Percentiles rank a stretch among this genome's conserved stretches.
These are phyloP conservation scores for Trichoderma gamsii DNA, from an alignment of 495 filamentous ascomycete genomes.

Conservation along the genomic window DNA sequence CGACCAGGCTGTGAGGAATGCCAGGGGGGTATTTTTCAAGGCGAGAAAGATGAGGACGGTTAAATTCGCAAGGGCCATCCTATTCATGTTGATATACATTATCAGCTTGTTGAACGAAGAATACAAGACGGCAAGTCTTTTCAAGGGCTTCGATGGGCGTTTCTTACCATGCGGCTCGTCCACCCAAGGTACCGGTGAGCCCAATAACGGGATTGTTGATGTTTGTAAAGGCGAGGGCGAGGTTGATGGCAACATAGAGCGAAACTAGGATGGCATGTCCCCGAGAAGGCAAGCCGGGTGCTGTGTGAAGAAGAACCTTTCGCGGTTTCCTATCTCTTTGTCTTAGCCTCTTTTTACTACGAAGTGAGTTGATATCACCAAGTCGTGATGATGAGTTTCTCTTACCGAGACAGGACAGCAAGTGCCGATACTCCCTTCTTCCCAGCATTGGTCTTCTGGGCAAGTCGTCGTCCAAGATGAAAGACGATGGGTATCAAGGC, in stretches of 20 bases:
- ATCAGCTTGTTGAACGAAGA: not conserved
- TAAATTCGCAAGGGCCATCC: conserved; percentile 41
- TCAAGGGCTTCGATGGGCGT: not conserved
- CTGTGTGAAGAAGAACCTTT: conserved; percentile 38
- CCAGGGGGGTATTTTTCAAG: conserved; percentile 58
- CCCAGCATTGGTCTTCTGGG: conserved; percentile 14
- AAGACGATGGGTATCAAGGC: conserved; percentile 45
- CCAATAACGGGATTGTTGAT: conserved; percentile 30
- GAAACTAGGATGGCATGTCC: conserved; percentile 45
- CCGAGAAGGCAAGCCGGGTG: conserved; percentile 45
- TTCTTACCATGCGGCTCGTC: conserved; percentile 15
- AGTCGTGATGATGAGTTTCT: conserved; percentile 10
- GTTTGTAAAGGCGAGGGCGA: conserved; percentile 42
- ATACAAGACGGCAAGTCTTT: not conserved
- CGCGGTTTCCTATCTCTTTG: conserved; percentile 28
- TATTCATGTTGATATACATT: not conserved
- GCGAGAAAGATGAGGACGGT: conserved; percentile 55
- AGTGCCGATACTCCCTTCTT: conserved; percentile 21
- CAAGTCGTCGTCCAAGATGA: conserved; percentile 37
- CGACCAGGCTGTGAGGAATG: conserved; percentile 52
- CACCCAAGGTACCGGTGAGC: conserved; percentile 26
- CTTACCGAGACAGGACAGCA: conserved; percentile 24
- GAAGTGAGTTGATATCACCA: conserved; percentile 5
- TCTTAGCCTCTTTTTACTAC: conserved; percentile 1
- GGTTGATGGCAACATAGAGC: conserved; percentile 47